phyloP scores from a whole-genome alignment of 441 rosid species.

The Gossypium trilobum region DNA sequence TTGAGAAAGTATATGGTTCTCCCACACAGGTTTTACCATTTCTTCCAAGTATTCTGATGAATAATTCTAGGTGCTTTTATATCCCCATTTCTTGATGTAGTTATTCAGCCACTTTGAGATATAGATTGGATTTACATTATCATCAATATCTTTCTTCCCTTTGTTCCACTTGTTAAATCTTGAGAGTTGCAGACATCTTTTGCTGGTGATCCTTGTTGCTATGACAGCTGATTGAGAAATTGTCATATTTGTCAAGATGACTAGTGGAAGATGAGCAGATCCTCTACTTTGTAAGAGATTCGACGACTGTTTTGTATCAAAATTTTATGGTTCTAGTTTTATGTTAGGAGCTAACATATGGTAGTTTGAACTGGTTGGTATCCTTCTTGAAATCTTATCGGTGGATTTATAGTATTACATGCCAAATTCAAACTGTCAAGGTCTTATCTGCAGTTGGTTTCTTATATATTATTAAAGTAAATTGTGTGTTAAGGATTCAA shows the following conservation, averaged over 20 bases:
- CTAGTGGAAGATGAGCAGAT: constrained; percentile 19
- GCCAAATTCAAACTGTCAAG: background rate
- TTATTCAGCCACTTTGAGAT: constrained; percentile 5
- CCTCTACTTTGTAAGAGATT: constrained; percentile 16
- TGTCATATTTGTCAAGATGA: constrained; percentile 13
- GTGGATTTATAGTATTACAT: background rate
- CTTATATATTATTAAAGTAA: constrained; percentile 15
- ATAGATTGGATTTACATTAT: constrained; percentile 11
- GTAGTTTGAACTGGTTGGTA: constrained; percentile 13
- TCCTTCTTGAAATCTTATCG: constrained; percentile 13
- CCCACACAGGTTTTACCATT: background rate
- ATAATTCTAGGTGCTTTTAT: constrained; percentile 3
- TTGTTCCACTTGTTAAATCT: constrained; percentile 22
- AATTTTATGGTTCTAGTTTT: constrained; percentile 17
- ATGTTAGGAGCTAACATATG: constrained; percentile 15
- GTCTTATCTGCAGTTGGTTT: constrained; percentile 10
- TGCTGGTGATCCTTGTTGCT: constrained; percentile 17
- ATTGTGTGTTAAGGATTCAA: background rate
- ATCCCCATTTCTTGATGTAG: background rate
- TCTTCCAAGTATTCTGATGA: background rate
- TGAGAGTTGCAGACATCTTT: constrained; percentile 26
- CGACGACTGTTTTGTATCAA: constrained; percentile 5
- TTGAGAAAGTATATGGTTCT: constrained; percentile 7
- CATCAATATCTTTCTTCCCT: constrained; percentile 8
- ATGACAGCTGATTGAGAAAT: constrained; percentile 22